Evolutionary conservation across 2,329 filamentous ascomycete species (phyloP).

Genomic region (Trichothecium roseum): DNA sequence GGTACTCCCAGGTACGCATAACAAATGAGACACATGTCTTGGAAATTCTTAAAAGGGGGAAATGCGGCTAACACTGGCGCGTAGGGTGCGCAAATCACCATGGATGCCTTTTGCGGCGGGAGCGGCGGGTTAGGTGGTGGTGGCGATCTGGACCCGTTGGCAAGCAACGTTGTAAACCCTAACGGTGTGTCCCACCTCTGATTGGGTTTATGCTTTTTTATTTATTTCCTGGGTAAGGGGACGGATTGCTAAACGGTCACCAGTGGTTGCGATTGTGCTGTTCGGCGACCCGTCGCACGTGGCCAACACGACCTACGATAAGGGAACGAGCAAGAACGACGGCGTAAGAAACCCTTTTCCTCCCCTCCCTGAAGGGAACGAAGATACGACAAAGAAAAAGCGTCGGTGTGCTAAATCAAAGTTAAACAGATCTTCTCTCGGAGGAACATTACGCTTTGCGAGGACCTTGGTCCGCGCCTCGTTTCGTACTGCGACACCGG

Average conservation of each 20-base stretch:
- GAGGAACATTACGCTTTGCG: slow-evolving; percentile 21
- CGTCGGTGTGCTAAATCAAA: no score
- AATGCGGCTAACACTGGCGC: no score
- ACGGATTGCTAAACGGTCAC: neutral
- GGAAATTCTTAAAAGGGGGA: neutral
- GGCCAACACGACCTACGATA: slow-evolving; percentile 22
- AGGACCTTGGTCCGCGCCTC: slow-evolving; percentile 22
- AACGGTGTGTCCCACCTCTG: slow-evolving; percentile 16
- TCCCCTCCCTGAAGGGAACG: neutral
- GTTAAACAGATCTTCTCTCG: slow-evolving; percentile 25
- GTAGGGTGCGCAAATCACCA: slow-evolving; percentile 28
- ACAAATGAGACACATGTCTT: neutral
- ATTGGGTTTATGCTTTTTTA: no score
- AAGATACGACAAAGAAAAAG: no score
- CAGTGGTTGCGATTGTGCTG: slow-evolving; percentile 26
- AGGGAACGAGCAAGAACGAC: slow-evolving; percentile 23
- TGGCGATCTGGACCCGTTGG: slow-evolving; percentile 14
- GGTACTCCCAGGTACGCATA: slow-evolving; percentile 27
- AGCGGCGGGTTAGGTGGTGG: slow-evolving; percentile 13
- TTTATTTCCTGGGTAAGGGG: neutral
- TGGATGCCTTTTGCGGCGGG: slow-evolving; percentile 27
- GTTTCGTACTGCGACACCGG: slow-evolving; percentile 30
- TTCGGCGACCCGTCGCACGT: slow-evolving; percentile 31
- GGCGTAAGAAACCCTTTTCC: slow-evolving; percentile 27
- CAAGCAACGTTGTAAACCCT: slow-evolving; percentile 16